These are phyloP conservation scores for Coemansia sp. DNA, from an alignment of 192 early-diverging fungal genomes.

Conservation along the genomic window DNA sequence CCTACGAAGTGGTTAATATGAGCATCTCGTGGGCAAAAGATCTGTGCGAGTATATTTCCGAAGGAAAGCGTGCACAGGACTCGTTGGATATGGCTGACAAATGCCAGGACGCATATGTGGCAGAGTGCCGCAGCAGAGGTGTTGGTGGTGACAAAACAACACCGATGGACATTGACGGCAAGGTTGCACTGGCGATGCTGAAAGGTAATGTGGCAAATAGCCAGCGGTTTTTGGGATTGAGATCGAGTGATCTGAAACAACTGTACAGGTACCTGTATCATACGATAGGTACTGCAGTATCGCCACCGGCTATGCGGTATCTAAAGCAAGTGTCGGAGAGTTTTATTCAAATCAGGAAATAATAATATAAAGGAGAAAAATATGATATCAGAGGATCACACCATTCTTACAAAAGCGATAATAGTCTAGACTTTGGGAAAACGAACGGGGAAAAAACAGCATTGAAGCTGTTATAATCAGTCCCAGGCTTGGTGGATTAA, in stretches of 20 bases:
- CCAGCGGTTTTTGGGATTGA: slow-evolving; percentile 22
- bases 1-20: not conserved
- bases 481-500: no score
- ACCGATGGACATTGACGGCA: slow-evolving; percentile 2
- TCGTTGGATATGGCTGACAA: slow-evolving; percentile 13
- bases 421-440: no score
- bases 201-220: slow-evolving; percentile 1
- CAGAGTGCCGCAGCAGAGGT: slow-evolving; percentile 1
- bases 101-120: slow-evolving; percentile 8
- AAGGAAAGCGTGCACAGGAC: not conserved
- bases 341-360: slow-evolving; percentile 67
- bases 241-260: slow-evolving; percentile 18
- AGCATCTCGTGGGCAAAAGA: slow-evolving; percentile 8
- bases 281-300: slow-evolving; percentile 1
- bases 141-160: not conserved
- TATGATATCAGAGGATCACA: no score
- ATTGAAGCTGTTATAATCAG: no score
- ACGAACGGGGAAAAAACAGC: no score
- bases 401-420: no score
- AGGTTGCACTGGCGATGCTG: slow-evolving; percentile 17
- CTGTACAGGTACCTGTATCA: slow-evolving; percentile 24
- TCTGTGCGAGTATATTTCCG: slow-evolving; percentile 5
- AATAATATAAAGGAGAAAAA: no score
- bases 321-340: slow-evolving; percentile 18
- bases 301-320: not conserved